phyloP scores from a whole-genome alignment of 179 eudicot genomes.

The Spergularia azorica region DNA sequence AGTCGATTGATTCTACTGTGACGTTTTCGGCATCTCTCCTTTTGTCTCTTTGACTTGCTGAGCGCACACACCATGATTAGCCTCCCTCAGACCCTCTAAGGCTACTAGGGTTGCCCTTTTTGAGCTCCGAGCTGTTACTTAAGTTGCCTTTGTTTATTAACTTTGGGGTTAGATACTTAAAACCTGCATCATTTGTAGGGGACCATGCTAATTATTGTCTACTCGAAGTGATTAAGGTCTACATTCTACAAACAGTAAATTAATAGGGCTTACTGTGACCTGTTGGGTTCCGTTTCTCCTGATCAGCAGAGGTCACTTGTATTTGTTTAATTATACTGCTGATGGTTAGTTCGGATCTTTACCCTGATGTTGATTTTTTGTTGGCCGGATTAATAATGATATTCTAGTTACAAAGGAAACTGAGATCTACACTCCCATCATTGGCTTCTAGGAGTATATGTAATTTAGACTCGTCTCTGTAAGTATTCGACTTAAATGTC shows the following conservation, averaged over 20 bases:
- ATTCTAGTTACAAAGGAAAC: neutral
- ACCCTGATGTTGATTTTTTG: constrained; percentile 6
- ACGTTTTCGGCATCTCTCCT: constrained; percentile 14
- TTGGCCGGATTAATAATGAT: neutral
- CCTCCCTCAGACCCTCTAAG: constrained; percentile 24
- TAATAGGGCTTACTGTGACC: neutral
- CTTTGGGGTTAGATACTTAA: constrained; percentile 12
- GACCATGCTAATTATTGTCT: constrained; percentile 20
- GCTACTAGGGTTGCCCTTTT: constrained; percentile 26
- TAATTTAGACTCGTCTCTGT: neutral
- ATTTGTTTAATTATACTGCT: constrained; percentile 5
- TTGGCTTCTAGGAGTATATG: neutral
- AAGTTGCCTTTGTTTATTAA: constrained; percentile 19
- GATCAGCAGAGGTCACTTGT: neutral
- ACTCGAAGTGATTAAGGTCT: neutral
- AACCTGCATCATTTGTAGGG: constrained; percentile 16
- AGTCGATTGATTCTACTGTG: constrained; percentile 7
- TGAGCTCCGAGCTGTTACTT: constrained; percentile 23
- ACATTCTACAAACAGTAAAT: neutral
- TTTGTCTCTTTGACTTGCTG: constrained; percentile 34
- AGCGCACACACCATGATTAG: constrained; percentile 22
- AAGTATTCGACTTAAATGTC: too few species aligned
- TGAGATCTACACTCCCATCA: neutral
- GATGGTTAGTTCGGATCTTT: neutral
- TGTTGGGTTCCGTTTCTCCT: neutral